These are phyloP conservation scores for Boechera stricta DNA, from an alignment of 345 rosid genomes.

Conservation along the genomic window DNA sequence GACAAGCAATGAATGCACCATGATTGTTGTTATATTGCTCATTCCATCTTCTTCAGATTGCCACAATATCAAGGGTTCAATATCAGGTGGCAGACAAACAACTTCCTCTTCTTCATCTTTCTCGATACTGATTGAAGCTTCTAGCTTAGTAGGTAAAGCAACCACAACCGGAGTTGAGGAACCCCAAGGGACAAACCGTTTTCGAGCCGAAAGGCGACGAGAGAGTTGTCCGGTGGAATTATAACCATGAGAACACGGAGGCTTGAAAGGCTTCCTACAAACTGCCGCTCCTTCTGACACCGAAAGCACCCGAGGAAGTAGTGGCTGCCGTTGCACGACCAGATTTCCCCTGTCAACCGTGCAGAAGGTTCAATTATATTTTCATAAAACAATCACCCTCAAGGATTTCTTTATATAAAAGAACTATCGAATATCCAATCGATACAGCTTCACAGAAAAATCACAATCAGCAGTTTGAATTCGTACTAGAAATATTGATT, in stretches of 20 bases:
- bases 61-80: conserved; percentile 89
- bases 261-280: conserved; percentile 96
- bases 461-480: conserved; percentile 12
- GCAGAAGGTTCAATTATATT: conserved; percentile 31
- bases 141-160: conserved; percentile 50
- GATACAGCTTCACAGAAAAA: conserved; percentile 14
- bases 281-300: conserved; percentile 87
- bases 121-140: conserved; percentile 37
- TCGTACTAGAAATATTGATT: background rate
- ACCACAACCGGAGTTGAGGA: conserved; percentile 68
- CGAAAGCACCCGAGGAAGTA: conserved; percentile 84
- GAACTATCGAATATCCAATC: background rate
- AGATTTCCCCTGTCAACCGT: conserved; percentile 74
- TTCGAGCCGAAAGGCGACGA: conserved; percentile 89
- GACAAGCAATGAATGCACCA: conserved; percentile 87
- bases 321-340: conserved; percentile 76
- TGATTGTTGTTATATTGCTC: conserved; percentile 49
- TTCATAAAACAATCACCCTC: conserved; percentile 3
- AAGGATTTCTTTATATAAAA: background rate
- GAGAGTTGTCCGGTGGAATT: conserved; percentile 60
- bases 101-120: conserved; percentile 60
- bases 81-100: conserved; percentile 73
- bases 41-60: conserved; percentile 66
- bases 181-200: conserved; percentile 96
- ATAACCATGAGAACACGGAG: conserved; percentile 73